phyloP scores from a whole-genome alignment of 768 basidiomycete species.

The Aureoboletus auriporus region DNA sequence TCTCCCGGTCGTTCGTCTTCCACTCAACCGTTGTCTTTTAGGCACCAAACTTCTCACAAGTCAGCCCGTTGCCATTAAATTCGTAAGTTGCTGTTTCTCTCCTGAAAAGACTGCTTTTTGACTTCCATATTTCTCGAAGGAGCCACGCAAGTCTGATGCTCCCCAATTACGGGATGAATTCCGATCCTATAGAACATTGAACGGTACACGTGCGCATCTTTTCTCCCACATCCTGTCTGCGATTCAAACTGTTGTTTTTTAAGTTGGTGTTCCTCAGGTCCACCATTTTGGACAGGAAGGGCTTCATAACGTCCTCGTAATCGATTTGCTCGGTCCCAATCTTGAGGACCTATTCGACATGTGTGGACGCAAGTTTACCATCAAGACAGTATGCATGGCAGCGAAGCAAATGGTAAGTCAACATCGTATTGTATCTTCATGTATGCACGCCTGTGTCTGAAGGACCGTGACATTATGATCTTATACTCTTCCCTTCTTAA shows the following conservation, averaged over 20 bases:
- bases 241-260: constrained; percentile 13
- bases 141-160: constrained; percentile 95
- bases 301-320: constrained; percentile 91
- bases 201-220: constrained; percentile 70
- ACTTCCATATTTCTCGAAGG: constrained; percentile 42
- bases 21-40: constrained; percentile 31
- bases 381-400: constrained; percentile 99
- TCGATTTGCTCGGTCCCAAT: constrained; percentile 95
- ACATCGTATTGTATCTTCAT: not conserved
- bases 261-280: constrained; percentile 97
- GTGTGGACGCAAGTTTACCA: constrained; percentile 96
- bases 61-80: constrained; percentile 94
- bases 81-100: constrained; percentile 50
- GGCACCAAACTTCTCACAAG: constrained; percentile 83
- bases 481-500: too few relatives aligned
- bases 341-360: constrained; percentile 98
- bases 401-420: constrained; percentile 94
- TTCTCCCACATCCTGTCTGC: constrained; percentile 7
- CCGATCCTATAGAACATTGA: constrained; percentile 92
- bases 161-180: constrained; percentile 97
- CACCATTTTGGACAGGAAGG: constrained; percentile 99
- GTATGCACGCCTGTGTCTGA: not conserved
- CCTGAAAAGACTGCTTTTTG: constrained; percentile 9
- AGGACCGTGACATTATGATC: too few relatives aligned
- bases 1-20: constrained; percentile 1